These are phyloP conservation scores for Babesia bovis DNA, from an alignment of 169 alveolate species.

Conservation along the genomic window DNA sequence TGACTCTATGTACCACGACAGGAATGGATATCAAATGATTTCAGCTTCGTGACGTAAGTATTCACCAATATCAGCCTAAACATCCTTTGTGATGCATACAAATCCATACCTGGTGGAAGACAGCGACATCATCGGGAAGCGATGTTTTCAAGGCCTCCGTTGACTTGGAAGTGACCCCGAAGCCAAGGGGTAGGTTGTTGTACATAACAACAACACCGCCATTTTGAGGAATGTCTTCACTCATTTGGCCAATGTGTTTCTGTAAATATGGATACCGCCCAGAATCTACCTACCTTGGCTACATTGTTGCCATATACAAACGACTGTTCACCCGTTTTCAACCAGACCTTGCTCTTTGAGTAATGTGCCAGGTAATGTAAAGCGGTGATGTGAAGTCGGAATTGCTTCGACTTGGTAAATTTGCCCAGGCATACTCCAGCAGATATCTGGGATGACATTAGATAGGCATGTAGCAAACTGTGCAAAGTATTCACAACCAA, in stretches of 20 bases:
- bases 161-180: conserved; percentile 67
- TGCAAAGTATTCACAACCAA: not conserved
- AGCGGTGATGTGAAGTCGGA: conserved; percentile 63
- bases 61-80: conserved; percentile 68
- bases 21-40: conserved; percentile 15
- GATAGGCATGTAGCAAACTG: too few relatives aligned
- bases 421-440: conserved; percentile 72
- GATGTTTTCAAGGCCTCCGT: conserved; percentile 54
- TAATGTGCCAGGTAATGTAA: conserved; percentile 61
- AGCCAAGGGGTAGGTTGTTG: conserved; percentile 67
- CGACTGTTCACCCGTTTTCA: conserved; percentile 59
- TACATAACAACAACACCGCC: conserved; percentile 67
- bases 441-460: conserved; percentile 30
- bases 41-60: conserved; percentile 67
- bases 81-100: not conserved
- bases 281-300: conserved; percentile 29
- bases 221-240: conserved; percentile 59
- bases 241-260: conserved; percentile 66
- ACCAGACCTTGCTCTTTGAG: conserved; percentile 67
- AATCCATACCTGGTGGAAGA: conserved; percentile 53
- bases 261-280: not conserved
- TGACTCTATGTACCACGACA: not conserved
- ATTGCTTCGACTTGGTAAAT: conserved; percentile 64
- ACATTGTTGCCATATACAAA: conserved; percentile 66
- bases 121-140: conserved; percentile 69